A percentile compares a stretch with the other conserved stretches of the same genome.
phyloP scores from a whole-genome alignment of 495 filamentous ascomycete species.

The Trichocladium antarcticum region DNA sequence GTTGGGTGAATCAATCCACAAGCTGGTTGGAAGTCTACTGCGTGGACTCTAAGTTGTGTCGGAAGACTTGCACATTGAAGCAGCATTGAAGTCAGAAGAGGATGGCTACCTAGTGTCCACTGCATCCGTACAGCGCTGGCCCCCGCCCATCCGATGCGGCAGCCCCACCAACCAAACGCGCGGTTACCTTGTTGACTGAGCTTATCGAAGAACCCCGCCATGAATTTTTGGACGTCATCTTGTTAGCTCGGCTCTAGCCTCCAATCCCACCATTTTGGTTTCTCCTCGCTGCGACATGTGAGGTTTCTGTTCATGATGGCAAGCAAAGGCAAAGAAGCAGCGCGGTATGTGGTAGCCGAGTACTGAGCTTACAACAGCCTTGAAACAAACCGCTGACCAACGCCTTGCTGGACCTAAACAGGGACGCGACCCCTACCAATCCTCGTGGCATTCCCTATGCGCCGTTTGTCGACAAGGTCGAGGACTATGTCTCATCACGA shows the following conservation, averaged over 20 bases:
- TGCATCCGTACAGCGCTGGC: neutral
- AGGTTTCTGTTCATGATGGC: constrained; percentile 3
- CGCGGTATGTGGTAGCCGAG: neutral
- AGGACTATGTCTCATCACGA: constrained; percentile 82
- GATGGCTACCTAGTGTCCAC: too few relatives aligned
- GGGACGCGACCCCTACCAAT: constrained; percentile 53
- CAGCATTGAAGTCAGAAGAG: too few relatives aligned
- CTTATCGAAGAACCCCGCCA: constrained; percentile 7
- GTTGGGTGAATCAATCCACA: too few relatives aligned
- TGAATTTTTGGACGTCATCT: constrained; percentile 13
- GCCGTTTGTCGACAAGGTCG: constrained; percentile 92
- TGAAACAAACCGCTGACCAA: neutral
- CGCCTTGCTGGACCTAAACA: neutral
- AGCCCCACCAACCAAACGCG: neutral
- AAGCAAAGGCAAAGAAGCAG: constrained; percentile 5
- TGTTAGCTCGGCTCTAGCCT: neutral
- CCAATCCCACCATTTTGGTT: neutral
- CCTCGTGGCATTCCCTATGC: constrained; percentile 88
- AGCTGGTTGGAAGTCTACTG: too few relatives aligned
- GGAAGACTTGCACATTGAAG: too few relatives aligned
- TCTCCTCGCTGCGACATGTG: constrained; percentile 1
- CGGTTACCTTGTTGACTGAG: neutral
- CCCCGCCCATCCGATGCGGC: neutral
- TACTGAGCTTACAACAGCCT: neutral
- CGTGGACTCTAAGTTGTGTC: too few relatives aligned